Conservation (phyloP, 352 stramenopile genomes). For the Phytopythium vexans region DNA sequence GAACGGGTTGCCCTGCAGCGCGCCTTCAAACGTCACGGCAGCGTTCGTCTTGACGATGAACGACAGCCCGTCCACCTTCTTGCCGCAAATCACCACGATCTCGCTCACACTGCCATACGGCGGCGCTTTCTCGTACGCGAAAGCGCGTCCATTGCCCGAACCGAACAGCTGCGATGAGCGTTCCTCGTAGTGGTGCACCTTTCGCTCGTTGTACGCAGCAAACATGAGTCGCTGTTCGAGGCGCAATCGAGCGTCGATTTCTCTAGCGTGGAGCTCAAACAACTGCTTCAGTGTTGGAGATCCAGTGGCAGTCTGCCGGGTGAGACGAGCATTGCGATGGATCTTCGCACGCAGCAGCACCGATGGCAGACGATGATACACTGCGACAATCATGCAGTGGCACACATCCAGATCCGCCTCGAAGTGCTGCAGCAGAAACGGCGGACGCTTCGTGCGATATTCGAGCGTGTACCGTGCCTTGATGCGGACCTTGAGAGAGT, state of each 20-base stretch:
- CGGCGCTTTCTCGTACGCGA: conserved; percentile 61
- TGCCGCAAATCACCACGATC: conserved; percentile 55
- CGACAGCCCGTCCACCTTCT: conserved; percentile 66
- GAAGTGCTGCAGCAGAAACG: conserved; percentile 40
- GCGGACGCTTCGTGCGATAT: conserved; percentile 12
- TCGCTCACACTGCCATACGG: conserved; percentile 68
- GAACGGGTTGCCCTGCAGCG: conserved; percentile 67
- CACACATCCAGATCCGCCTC: conserved; percentile 45
- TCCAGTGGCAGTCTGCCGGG: conserved; percentile 36
- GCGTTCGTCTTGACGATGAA: conserved; percentile 60
- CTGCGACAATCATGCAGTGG: conserved; percentile 42
- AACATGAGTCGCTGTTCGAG: conserved; percentile 79
- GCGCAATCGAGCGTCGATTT: conserved; percentile 48
- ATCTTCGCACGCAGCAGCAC: conserved; percentile 24
- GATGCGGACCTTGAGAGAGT: conserved; percentile 31
- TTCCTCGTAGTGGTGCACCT: conserved; percentile 65
- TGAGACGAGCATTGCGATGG: conserved; percentile 11
- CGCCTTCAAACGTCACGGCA: conserved; percentile 33
- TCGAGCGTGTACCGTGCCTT: conserved; percentile 44
- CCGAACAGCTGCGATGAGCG: conserved; percentile 46
- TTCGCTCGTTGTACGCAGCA: conserved; percentile 60
- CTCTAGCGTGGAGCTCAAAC: conserved; percentile 57
- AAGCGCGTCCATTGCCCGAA: conserved; percentile 30
- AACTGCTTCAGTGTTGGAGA: conserved; percentile 73
- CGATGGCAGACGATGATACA: conserved; percentile 26